phyloP scores from a whole-genome alignment of 495 filamentous ascomycete species.

The Sporormia fimetaria region DNA sequence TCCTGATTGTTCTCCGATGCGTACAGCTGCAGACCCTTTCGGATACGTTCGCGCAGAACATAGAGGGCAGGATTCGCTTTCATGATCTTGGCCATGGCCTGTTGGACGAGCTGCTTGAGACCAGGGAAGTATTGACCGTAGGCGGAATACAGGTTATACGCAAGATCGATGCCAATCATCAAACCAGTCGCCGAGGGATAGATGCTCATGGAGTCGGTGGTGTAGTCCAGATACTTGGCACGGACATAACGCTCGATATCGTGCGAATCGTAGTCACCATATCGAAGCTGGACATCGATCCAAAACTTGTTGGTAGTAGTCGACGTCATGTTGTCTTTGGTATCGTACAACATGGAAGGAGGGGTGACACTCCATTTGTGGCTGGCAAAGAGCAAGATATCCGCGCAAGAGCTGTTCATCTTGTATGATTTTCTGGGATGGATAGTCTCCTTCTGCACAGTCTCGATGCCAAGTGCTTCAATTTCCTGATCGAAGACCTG shows the following conservation, averaged over 20 bases:
- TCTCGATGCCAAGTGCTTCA: slow-evolving; percentile 92
- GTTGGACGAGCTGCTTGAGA: slow-evolving; percentile 88
- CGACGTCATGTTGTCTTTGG: slow-evolving; percentile 88
- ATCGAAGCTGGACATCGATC: slow-evolving; percentile 95
- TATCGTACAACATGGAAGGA: slow-evolving; percentile 88
- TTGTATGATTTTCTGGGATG: slow-evolving; percentile 99
- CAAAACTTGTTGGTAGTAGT: slow-evolving; percentile 99
- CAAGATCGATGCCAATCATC: slow-evolving; percentile 97
- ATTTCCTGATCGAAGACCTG: slow-evolving; percentile 99
- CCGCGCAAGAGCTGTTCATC: slow-evolving; percentile 99
- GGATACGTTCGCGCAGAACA: slow-evolving; percentile 92
- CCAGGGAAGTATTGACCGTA: slow-evolving; percentile 99
- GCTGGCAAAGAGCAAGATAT: slow-evolving; percentile 93
- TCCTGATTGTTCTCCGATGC: slow-evolving; percentile 99
- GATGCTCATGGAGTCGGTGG: slow-evolving; percentile 96
- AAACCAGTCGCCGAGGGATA: slow-evolving; percentile 96
- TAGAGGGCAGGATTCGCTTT: slow-evolving; percentile 97
- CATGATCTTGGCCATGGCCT: slow-evolving; percentile 99
- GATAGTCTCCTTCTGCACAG: slow-evolving; percentile 98
- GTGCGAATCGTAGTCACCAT: slow-evolving; percentile 98
- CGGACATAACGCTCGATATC: slow-evolving; percentile 97
- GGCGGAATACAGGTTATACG: slow-evolving; percentile 96
- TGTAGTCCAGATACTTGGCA: slow-evolving; percentile 98
- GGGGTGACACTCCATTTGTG: slow-evolving; percentile 98
- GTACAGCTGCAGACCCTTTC: slow-evolving; percentile 96